Conservation (phyloP, 192 early-diverging fungal species). For the Podila epigama region DNA sequence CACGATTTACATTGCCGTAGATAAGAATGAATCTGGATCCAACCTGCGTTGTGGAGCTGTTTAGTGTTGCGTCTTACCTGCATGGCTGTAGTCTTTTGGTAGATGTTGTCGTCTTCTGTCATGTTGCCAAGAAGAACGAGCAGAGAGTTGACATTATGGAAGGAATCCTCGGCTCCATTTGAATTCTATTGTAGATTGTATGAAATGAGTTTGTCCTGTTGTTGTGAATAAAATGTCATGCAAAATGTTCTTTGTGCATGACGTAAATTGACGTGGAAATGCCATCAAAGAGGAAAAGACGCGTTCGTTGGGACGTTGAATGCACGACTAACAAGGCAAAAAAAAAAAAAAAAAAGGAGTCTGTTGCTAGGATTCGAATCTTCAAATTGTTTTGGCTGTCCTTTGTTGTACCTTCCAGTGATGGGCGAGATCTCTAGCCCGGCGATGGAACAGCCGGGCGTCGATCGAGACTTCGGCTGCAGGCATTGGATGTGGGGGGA, state of each 20-base stretch:
- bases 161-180: slow-evolving; percentile 51
- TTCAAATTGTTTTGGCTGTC: background rate
- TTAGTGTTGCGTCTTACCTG: slow-evolving; percentile 57
- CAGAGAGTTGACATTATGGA: slow-evolving; percentile 65
- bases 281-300: no score
- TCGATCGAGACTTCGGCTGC: slow-evolving; percentile 43
- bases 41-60: background rate
- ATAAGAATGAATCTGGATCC: background rate
- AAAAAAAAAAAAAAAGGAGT: background rate
- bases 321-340: no score
- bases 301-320: no score
- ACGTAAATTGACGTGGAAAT: background rate
- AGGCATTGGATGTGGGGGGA: no score
- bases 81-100: slow-evolving; percentile 74
- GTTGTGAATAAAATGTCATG: no score
- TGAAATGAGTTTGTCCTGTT: background rate
- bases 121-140: slow-evolving; percentile 69
- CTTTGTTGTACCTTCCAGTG: slow-evolving; percentile 28
- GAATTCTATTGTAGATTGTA: slow-evolving; percentile 16
- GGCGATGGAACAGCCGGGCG: slow-evolving; percentile 42
- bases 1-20: background rate
- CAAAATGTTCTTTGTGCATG: no score
- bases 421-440: slow-evolving; percentile 35
- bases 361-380: background rate
- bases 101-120: slow-evolving; percentile 71